These are phyloP conservation scores for Phlebiopsis gigantea DNA, from an alignment of 768 basidiomycete species.

Conservation along the genomic window DNA sequence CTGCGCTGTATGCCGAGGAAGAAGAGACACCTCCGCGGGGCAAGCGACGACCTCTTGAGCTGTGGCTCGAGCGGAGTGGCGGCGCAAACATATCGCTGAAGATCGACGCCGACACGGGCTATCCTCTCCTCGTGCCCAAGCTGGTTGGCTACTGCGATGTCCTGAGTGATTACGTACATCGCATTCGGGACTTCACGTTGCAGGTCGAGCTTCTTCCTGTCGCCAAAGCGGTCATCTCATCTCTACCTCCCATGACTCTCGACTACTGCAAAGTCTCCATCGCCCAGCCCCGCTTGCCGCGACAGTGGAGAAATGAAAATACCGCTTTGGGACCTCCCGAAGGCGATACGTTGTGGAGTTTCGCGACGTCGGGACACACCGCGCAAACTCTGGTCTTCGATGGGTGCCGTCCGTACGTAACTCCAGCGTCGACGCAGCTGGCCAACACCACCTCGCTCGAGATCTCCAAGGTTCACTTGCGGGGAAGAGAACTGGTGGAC, in stretches of 20 bases:
- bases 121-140: not conserved
- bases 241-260: not conserved
- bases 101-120: not conserved
- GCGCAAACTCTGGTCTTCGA: not conserved
- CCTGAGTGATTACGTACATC: not conserved
- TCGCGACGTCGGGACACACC: not conserved
- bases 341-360: not conserved
- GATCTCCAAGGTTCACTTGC: not conserved
- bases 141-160: not conserved
- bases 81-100: not conserved
- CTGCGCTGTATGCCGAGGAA: constrained; percentile 11
- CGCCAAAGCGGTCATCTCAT: not conserved
- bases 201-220: not conserved
- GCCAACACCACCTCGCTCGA: not conserved
- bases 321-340: not conserved
- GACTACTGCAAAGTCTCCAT: not conserved
- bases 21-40: constrained; percentile 7
- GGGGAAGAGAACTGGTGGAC: too few relatives aligned
- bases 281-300: not conserved
- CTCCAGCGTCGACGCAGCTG: not conserved
- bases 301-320: not conserved
- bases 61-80: constrained; percentile 10
- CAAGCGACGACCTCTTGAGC: constrained; percentile 9
- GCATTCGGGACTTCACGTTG: not conserved
- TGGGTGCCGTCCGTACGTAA: not conserved